Evolutionary conservation across 1,284 basidiomycete genomes (phyloP), one percentile per base, ranked within the genome.

Genomic region (Tremellales sp.): DNA sequence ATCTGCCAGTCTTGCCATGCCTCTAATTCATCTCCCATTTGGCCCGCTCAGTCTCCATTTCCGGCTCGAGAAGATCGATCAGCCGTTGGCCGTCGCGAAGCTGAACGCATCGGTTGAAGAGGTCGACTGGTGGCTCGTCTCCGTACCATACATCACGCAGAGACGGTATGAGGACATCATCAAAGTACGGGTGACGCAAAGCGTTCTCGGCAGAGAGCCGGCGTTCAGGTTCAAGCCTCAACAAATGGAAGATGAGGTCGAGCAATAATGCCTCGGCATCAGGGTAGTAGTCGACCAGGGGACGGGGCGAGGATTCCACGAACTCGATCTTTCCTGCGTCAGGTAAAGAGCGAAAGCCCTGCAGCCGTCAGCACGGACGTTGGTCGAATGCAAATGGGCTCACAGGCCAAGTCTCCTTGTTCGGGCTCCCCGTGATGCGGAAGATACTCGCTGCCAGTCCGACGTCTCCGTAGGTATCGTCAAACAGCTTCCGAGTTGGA

Each of bases 381-480:
- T 42, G 24, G 36, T 23, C 19, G 40, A 23, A 35, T 36, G n/a
- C 17, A 15, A 24, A 39, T 33, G 6, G 27, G 64, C 62, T 49
- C 44, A 72, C 71, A 5, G 64, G 65, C 72, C 72, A 74, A 1
- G 50, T 53, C 6, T 53, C 36, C 0, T n/a, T 3, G 0, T 50
- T 64, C 0, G 72, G 72, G 3, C 60, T 62, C 2, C 72, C 72
- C 6, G 57, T 40, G 0, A 67, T 23, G 2, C 52, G 51, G 48
- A 72, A 74, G 13, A 74, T 69, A 50, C 62, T 67, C 1, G 54
- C 68, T 5, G 63, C 63, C 7, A 72, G 52, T 10, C 70, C 72
- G 22, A 74, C 47, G 26, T 70, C 66, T 12, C 72, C 72, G 26
- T 57, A 64, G 0, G 53, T 46, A 13, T 49, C 54, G 31, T 66